Evolutionary conservation across 176 grass and related monocot genomes (phyloP).

Genomic region (Tillandsia fasciculata): DNA sequence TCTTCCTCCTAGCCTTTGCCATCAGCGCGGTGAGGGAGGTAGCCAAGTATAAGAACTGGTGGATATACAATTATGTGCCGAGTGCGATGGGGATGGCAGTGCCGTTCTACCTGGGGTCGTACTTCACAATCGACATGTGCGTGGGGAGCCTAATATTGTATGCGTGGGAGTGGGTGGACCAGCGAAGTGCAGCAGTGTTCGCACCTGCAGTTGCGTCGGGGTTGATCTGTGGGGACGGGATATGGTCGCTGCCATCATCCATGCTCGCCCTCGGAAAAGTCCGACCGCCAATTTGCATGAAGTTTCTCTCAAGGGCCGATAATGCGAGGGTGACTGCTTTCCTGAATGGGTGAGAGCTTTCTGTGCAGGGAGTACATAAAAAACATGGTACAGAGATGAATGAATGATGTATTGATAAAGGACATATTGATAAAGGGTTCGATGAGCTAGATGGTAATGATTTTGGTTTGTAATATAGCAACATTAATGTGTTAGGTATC

Average conservation of each 20-base stretch:
- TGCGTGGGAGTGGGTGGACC: conserved; percentile 18
- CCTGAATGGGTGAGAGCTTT: neutral
- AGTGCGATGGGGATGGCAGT: conserved; percentile 58
- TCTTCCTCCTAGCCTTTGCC: conserved; percentile 44
- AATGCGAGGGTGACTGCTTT: conserved; percentile 13
- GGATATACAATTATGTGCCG: conserved; percentile 42
- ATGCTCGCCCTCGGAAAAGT: conserved; percentile 21
- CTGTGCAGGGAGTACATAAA: too few species aligned
- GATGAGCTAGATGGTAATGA: too few species aligned
- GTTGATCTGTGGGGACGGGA: conserved; percentile 28
- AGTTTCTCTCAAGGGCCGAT: conserved; percentile 10
- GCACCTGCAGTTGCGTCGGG: conserved; percentile 20
- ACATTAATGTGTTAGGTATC: too few species aligned
- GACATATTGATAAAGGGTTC: too few species aligned
- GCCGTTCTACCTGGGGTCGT: conserved; percentile 48
- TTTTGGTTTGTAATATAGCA: too few species aligned
- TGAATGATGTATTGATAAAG: too few species aligned
- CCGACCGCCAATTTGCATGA: conserved; percentile 28
- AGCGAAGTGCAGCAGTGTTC: neutral
- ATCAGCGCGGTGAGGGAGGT: conserved; percentile 52
- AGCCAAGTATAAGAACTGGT: conserved; percentile 17
- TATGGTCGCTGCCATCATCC: conserved; percentile 28
- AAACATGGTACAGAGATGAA: too few species aligned
- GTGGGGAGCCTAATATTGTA: conserved; percentile 28
- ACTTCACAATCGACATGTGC: conserved; percentile 75